Evolutionary conservation across 2,329 filamentous ascomycete genomes (phyloP).

Genomic region (Amauroascus niger): DNA sequence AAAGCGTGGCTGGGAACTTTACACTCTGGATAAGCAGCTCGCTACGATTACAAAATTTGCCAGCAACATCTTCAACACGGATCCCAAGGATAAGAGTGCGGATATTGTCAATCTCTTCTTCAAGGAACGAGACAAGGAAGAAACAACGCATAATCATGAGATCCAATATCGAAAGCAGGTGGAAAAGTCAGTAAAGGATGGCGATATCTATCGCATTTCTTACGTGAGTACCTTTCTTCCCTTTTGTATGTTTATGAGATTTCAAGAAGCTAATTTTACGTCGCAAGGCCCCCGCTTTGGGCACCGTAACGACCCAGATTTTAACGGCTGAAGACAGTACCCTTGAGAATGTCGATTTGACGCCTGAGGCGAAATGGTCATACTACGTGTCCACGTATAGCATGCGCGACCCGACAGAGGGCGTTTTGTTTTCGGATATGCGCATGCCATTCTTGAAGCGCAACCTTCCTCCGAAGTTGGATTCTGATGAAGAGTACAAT

Average conservation of each 20-base stretch:
- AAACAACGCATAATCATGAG: conserved; percentile 82
- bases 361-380: conserved; percentile 62
- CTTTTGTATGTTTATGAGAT: background rate
- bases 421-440: conserved; percentile 55
- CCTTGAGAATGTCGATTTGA: conserved; percentile 63
- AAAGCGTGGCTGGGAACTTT: conserved; percentile 75
- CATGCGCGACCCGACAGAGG: conserved; percentile 78
- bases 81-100: conserved; percentile 85
- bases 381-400: conserved; percentile 93
- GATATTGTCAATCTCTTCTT: conserved; percentile 85
- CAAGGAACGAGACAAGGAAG: conserved; percentile 66
- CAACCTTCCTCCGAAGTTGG: conserved; percentile 55
- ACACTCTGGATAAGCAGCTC: conserved; percentile 83
- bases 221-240: conserved; percentile 58
- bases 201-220: conserved; percentile 78
- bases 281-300: conserved; percentile 54
- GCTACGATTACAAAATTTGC: conserved; percentile 71
- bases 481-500: conserved; percentile 53
- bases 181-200: conserved; percentile 85
- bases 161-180: conserved; percentile 85
- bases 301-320: conserved; percentile 64
- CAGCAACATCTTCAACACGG: conserved; percentile 70
- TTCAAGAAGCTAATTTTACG: background rate
- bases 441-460: conserved; percentile 61
- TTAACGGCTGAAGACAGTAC: conserved; percentile 77